Conservation (phyloP, 2,329 filamentous ascomycete genomes). For the Talaromyces piceae region DNA sequence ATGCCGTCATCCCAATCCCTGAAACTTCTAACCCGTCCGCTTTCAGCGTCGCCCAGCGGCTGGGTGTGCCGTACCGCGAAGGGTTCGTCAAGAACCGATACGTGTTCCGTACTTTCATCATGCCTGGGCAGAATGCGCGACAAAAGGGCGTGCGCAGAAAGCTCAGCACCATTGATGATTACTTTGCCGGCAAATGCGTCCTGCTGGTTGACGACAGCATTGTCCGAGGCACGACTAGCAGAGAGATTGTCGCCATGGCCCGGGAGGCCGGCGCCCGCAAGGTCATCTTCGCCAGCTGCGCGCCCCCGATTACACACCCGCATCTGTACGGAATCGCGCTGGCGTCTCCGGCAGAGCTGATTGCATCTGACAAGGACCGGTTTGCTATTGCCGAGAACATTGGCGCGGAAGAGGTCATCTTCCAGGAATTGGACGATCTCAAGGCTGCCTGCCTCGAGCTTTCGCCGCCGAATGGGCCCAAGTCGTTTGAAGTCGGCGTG, state of each 20-base stretch:
- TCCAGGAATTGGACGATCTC: slow-evolving; percentile 70
- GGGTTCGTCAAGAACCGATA: slow-evolving; percentile 88
- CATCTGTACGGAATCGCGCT: slow-evolving; percentile 59
- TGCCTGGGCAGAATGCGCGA: slow-evolving; percentile 71
- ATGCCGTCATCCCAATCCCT: slow-evolving; percentile 69
- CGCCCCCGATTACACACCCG: slow-evolving; percentile 73
- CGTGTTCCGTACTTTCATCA: slow-evolving; percentile 80
- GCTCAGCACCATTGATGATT: slow-evolving; percentile 74
- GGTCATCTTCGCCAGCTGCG: slow-evolving; percentile 75
- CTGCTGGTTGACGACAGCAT: slow-evolving; percentile 85
- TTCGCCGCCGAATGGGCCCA: slow-evolving; percentile 45
- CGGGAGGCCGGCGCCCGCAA: slow-evolving; percentile 73
- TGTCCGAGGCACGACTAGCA: slow-evolving; percentile 74
- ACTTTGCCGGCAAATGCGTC: slow-evolving; percentile 75
- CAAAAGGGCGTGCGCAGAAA: slow-evolving; percentile 86
- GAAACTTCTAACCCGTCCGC: slow-evolving; percentile 80
- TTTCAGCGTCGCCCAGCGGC: slow-evolving; percentile 62
- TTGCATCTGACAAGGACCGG: slow-evolving; percentile 60
- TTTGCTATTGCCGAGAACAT: slow-evolving; percentile 59
- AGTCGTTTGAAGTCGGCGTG: slow-evolving; percentile 80
- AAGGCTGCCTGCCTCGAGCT: slow-evolving; percentile 69
- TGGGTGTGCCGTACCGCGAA: slow-evolving; percentile 70
- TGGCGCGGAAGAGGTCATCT: slow-evolving; percentile 69
- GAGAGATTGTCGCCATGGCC: slow-evolving; percentile 77
- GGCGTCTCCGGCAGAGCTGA: slow-evolving; percentile 62